Evolutionary conservation across 169 alveolate species (phyloP).

Genomic region (Cystoisospora suis): DNA sequence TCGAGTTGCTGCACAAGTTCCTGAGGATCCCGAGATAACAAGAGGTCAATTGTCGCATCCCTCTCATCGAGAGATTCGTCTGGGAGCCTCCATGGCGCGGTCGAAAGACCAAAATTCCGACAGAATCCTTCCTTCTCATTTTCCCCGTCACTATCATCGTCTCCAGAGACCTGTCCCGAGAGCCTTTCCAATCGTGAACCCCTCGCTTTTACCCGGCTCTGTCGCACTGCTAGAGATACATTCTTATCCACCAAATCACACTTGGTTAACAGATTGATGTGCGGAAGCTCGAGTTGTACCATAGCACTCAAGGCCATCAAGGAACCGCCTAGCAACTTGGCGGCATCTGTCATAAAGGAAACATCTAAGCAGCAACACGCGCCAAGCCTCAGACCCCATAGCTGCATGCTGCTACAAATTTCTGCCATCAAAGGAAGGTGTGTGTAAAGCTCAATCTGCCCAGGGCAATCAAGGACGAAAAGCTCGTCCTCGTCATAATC

Average conservation of each 20-base stretch:
- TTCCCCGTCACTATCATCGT: background rate
- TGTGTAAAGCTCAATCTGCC: constrained; percentile 91
- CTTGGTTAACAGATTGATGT: constrained; percentile 89
- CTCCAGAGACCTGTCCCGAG: background rate
- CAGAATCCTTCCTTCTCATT: background rate
- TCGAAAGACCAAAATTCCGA: background rate
- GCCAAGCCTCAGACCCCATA: constrained; percentile 85
- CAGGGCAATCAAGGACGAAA: constrained; percentile 93
- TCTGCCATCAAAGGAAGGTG: constrained; percentile 89
- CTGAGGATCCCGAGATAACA: constrained; percentile 26
- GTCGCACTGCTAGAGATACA: background rate
- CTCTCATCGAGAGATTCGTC: background rate
- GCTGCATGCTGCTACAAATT: constrained; percentile 74
- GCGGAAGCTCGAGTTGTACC: constrained; percentile 91
- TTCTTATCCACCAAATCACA: constrained; percentile 88
- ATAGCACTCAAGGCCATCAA: constrained; percentile 89
- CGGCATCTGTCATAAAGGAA: constrained; percentile 86
- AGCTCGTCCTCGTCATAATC: constrained; percentile 84
- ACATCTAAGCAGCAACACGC: constrained; percentile 90
- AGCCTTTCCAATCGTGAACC: background rate
- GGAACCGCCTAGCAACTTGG: constrained; percentile 89
- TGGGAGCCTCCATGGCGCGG: background rate
- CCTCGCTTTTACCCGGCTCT: background rate
- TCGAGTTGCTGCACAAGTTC: constrained; percentile 34
- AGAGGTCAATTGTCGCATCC: constrained; percentile 20